Conservation (phyloP, 2,329 filamentous ascomycete species). For the Hypocreales sp. region DNA sequence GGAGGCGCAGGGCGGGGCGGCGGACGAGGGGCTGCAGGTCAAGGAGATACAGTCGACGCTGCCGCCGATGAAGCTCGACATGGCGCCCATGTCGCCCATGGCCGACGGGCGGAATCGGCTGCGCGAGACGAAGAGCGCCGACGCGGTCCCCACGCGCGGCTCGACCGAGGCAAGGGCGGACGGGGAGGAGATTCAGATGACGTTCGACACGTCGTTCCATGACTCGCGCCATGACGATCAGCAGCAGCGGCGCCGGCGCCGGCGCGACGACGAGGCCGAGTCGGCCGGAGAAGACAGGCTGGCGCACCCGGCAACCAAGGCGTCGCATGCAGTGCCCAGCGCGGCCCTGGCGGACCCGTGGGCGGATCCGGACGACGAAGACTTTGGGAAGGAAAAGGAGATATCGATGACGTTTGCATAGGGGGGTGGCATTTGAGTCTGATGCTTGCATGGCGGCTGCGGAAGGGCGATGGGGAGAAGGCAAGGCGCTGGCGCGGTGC, state of each 20-base stretch:
- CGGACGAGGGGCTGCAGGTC: constrained; percentile 39
- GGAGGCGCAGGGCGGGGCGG: constrained; percentile 39
- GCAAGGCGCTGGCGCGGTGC: too few relatives aligned
- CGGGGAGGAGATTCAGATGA: constrained; percentile 46
- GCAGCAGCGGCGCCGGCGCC: too few relatives aligned
- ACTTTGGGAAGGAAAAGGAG: constrained; percentile 58
- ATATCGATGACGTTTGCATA: constrained; percentile 73
- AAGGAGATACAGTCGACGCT: constrained; percentile 77
- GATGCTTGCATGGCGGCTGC: too few relatives aligned
- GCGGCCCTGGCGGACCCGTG: constrained; percentile 46
- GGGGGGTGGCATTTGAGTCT: too few relatives aligned
- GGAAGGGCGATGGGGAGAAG: too few relatives aligned
- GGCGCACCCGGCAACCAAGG: constrained; percentile 14
- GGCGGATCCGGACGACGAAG: constrained; percentile 51
- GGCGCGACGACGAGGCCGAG: constrained; percentile 2
- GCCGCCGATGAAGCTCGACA: constrained; percentile 72
- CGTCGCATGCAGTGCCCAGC: constrained; percentile 33
- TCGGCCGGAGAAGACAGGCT: constrained; percentile 14
- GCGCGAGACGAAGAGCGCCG: constrained; percentile 31
- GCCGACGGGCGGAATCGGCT: constrained; percentile 11
- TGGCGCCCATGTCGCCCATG: constrained; percentile 21
- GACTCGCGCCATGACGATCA: too few relatives aligned
- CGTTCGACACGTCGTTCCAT: constrained; percentile 51
- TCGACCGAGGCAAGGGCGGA: constrained; percentile 1
- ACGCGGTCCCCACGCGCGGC: constrained; percentile 14